Evolutionary conservation across 441 rosid genomes (phyloP), one percentile per base, ranked within the genome.

Genomic region (Corymbia calophylla): DNA sequence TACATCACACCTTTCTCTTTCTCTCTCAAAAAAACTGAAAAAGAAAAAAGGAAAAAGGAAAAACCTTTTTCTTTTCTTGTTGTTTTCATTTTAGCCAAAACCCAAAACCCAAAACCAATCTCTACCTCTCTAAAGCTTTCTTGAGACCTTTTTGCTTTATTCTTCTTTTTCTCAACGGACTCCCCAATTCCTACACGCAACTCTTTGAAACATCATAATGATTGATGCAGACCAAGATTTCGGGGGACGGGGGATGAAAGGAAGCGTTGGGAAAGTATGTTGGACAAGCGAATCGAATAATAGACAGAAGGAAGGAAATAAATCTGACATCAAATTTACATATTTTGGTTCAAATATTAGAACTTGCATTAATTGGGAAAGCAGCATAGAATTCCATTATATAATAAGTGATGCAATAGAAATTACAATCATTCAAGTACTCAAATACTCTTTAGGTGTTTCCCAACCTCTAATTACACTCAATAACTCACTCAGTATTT

Each of bases 291-390:
- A 21, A 35, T 58, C 3, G 23, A 6, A 58, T 18, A 35, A 70
- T 70, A 7, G 44, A 9, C 7, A 21, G 21, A 35, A 70, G 27
- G 48, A 70, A 19, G 15, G 4, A 70, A 19, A 35, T 21, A 19
- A 70, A 32, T 70, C 6, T 9, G 4, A 70, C 2, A 70, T 11
- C 4, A 3, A 1, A 5, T 19, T 70, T 68, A 70, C 1, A 1
- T 70, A 15, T 8, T 5, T 12, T 39, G 23, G 3, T 35, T 11
- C 0, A 0, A 35, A 70, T 70, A 9, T 21, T 4, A 1, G 8
- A 70, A 68, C 3, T 2, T 70, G 47, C 8, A 3, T 70, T 21
- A 8, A 35, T 13, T 21, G 13, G 2, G 6, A 9, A 5, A 70
- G 27, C 13, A 70, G 4, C 27, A 35, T 11, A 21, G 1, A 70